A percentile compares a stretch with the other conserved stretches of the same genome.
Conservation (phyloP, 1,284 basidiomycete species). For the Cryptococcus sp. region DNA sequence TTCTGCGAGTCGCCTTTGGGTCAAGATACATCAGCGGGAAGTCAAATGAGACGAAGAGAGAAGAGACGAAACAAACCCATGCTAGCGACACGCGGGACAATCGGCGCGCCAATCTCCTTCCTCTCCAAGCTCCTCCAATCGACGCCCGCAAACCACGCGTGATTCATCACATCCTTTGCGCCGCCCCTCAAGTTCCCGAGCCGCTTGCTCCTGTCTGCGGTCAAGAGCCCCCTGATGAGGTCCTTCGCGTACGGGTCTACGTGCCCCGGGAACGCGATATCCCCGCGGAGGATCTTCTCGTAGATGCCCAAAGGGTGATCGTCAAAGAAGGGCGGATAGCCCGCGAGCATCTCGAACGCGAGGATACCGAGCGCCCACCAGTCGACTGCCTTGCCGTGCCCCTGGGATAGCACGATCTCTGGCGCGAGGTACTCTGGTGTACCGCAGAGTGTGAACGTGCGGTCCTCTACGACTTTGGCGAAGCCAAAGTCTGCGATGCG, state of each 20-base stretch:
- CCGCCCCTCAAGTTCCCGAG: conserved; percentile 54
- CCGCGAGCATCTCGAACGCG: conserved; percentile 54
- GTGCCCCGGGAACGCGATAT: conserved; percentile 52
- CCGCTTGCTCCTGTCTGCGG: conserved; percentile 51
- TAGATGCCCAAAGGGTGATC: conserved; percentile 51
- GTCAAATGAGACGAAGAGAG: background rate
- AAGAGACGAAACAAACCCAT: conserved; percentile 44
- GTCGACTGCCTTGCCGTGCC: conserved; percentile 55
- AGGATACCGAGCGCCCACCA: conserved; percentile 56
- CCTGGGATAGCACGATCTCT: conserved; percentile 53
- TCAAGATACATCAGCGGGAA: background rate
- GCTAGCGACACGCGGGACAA: conserved; percentile 51
- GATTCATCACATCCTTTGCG: conserved; percentile 53
- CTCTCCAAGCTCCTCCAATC: conserved; percentile 52
- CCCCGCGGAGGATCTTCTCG: conserved; percentile 52
- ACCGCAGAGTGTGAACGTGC: conserved; percentile 53
- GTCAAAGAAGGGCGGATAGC: conserved; percentile 52
- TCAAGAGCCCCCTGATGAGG: conserved; percentile 52
- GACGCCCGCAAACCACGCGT: conserved; percentile 54
- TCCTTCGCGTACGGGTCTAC: conserved; percentile 53
- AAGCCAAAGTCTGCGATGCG: conserved; percentile 57
- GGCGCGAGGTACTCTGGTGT: conserved; percentile 54
- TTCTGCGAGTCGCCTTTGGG: conserved; percentile 49
- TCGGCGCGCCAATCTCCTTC: conserved; percentile 53
- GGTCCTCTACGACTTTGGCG: conserved; percentile 52